These are phyloP conservation scores for Microstroma glucosiphilum DNA, from an alignment of 1,284 basidiomycete genomes.

Conservation along the genomic window DNA sequence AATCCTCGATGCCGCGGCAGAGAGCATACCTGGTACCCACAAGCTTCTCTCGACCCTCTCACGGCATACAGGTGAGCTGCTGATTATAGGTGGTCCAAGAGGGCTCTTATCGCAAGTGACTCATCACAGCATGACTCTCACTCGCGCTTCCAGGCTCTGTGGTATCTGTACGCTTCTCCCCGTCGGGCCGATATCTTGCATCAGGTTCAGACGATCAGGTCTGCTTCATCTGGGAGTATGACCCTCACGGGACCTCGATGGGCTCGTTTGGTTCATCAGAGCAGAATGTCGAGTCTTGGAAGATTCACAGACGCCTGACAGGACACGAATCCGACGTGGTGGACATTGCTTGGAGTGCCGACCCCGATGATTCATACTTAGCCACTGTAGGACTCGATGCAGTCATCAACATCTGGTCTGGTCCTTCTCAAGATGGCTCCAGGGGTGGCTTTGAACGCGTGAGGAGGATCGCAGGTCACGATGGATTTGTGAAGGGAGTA, in stretches of 20 bases:
- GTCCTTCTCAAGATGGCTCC: slow-evolving; percentile 12
- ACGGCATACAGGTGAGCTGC: slow-evolving; percentile 69
- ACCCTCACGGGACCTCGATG: slow-evolving; percentile 52
- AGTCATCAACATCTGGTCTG: slow-evolving; percentile 75
- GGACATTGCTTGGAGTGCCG: slow-evolving; percentile 89
- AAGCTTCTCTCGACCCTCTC: slow-evolving; percentile 83
- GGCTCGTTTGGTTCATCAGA: slow-evolving; percentile 30
- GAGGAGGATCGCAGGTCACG: slow-evolving; percentile 75
- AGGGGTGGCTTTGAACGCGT: slow-evolving; percentile 52
- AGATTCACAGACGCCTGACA: slow-evolving; percentile 78
- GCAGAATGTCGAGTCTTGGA: slow-evolving; percentile 80
- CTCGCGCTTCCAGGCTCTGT: slow-evolving; percentile 62
- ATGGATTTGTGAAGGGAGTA: slow-evolving; percentile 96
- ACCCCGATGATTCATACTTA: slow-evolving; percentile 68
- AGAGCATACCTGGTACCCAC: slow-evolving; percentile 65
- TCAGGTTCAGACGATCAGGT: slow-evolving; percentile 94
- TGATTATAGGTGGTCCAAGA: background rate
- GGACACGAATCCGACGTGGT: slow-evolving; percentile 81
- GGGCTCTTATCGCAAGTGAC: background rate
- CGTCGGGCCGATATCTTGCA: slow-evolving; percentile 86
- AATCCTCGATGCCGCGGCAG: slow-evolving; percentile 69
- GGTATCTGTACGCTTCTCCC: slow-evolving; percentile 88
- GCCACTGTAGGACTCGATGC: slow-evolving; percentile 93
- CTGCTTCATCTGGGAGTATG: slow-evolving; percentile 93
- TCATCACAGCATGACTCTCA: background rate